Base-by-base conservation (phyloP, 192 early-diverging fungal genomes). In the Rhizoclosmatium sp. region DNA sequence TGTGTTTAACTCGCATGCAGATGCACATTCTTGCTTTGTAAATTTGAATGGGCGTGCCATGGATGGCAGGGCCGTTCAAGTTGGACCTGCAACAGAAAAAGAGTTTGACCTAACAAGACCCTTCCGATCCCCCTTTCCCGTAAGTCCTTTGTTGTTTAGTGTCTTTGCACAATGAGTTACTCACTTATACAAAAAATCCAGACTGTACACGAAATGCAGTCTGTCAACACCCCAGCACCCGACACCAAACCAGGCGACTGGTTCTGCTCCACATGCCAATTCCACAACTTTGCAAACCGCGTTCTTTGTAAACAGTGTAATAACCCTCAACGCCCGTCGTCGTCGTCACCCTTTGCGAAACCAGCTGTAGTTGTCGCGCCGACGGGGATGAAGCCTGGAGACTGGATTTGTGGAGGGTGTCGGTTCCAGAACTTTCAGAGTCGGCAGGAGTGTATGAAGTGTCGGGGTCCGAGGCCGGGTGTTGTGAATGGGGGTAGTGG, bases 381-480 rank as follows among this genome's bases (percentile, higher is more conserved):
- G 44, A 21, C 39, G 14, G 67, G 74, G 39, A 16, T 84, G n/a
- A 82, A 80, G 68, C 75, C 82, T 40, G 93, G 93, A 10, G 92
- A 93, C 80, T 94, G 92, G 93, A 91, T 91, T 59, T 94, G 93
- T 78, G 82, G 84, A 9, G 47, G 56, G 47, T 94, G 93, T 81
- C 71, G 75, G 14, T 94, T 93, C 82, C 93, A 93, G 65, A 94
- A 94, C 81, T 94, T 94, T 83, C 91, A 93, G 0, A 93, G 93
- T 19, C 82, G 93, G 45, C 84, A 82, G 21, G 79, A 84, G 49
- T 94, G 93, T 76, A 85, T 92, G 82, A 84, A 89, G 16, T 94
- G 93, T 69, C 67, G 85, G 48, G 85, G 83, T 7, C 87, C 79
- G 1, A 19, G 46, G 44, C 62, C 58, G 5, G 51, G 51, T 21